Evolutionary conservation across 164 flowering plant genomes (phyloP).

Genomic region (Stephania yunnanensis): DNA sequence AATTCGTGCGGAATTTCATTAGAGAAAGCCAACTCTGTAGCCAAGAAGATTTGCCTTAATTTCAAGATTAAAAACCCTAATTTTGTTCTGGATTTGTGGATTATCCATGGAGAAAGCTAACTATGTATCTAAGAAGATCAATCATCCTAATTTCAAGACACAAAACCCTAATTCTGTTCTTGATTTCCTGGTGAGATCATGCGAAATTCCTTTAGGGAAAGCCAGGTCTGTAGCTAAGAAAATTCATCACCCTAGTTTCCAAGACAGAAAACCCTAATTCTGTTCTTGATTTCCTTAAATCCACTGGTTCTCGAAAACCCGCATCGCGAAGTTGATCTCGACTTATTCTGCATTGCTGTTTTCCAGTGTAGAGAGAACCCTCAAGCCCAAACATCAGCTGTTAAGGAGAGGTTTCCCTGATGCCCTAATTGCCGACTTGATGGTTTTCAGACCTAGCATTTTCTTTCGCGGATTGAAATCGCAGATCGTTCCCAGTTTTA

Average conservation of each 20-base stretch:
- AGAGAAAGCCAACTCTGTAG: not conserved
- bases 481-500: not conserved
- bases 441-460: not conserved
- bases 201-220: too few relatives aligned
- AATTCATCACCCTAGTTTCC: too few relatives aligned
- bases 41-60: not conserved
- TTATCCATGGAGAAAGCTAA: not conserved
- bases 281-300: not conserved
- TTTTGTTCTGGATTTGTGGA: not conserved
- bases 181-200: too few relatives aligned
- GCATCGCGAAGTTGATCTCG: constrained; percentile 1
- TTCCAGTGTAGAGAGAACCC: not conserved
- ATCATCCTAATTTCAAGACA: not conserved
- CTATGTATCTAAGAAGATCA: not conserved
- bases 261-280: not conserved
- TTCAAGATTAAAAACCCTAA: not conserved
- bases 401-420: not conserved
- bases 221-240: too few relatives aligned
- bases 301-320: not conserved
- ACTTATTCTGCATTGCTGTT: not conserved
- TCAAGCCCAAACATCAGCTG: not conserved
- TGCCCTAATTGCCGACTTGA: not conserved
- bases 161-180: not conserved
- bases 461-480: not conserved
- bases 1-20: not conserved